A percentile compares a stretch with the other conserved stretches of the same genome.
phyloP scores from a whole-genome alignment of 306 rosid genomes.

The Cicer chorassanicum region DNA sequence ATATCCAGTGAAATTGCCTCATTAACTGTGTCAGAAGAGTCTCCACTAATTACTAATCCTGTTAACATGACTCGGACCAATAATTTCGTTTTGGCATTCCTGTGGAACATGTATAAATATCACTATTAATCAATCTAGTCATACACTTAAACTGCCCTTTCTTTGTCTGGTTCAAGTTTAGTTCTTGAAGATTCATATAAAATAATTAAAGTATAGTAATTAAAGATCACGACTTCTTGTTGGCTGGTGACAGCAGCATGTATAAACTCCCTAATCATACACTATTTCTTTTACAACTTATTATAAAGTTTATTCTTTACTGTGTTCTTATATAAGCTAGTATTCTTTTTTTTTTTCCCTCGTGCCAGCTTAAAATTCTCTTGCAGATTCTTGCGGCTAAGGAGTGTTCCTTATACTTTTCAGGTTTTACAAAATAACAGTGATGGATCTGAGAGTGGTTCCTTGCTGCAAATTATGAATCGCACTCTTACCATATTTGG shows the following conservation, averaged over 20 bases:
- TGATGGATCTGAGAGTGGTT: conserved; percentile 88
- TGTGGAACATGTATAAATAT: conserved; percentile 18
- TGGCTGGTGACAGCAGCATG: conserved; percentile 9
- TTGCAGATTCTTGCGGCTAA: conserved; percentile 30
- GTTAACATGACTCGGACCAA: conserved; percentile 7
- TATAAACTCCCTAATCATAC: conserved; percentile 2
- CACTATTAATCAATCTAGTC: conserved; percentile 20
- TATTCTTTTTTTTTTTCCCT: conserved; percentile 28
- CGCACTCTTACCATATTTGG: conserved; percentile 82
- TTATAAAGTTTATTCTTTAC: conserved; percentile 17
- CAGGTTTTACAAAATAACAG: conserved; percentile 79
- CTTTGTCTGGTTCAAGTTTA: background rate
- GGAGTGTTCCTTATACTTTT: conserved; percentile 41
- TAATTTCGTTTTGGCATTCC: background rate
- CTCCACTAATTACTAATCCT: background rate
- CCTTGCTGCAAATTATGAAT: conserved; percentile 88
- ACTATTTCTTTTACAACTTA: background rate
- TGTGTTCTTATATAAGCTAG: conserved; percentile 31
- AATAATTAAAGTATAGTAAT: background rate
- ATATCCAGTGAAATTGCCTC: conserved; percentile 11
- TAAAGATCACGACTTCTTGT: background rate
- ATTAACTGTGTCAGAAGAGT: background rate
- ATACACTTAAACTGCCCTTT: conserved; percentile 15
- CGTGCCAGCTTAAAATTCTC: conserved; percentile 27
- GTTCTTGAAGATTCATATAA: conserved; percentile 10